Evolutionary conservation across 179 eudicot genomes (phyloP), one percentile per base, ranked within the genome.

Genomic region (Drosera spatulata): DNA sequence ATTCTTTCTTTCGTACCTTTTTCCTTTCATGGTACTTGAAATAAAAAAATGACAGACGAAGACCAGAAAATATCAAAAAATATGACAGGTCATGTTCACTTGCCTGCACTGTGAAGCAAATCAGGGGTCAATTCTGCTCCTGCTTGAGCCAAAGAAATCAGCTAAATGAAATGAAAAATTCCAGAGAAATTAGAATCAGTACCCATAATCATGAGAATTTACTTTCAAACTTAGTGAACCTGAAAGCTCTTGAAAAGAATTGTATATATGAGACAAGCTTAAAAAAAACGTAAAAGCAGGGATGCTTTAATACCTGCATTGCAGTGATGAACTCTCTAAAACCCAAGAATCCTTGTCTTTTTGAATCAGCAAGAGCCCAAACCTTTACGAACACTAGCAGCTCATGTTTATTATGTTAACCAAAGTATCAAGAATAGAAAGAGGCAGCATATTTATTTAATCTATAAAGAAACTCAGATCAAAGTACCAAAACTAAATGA

Each of bases 321-420:
- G 96, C 96, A 56, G 86, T 74, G 67, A 86, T 69, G 55, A 91
- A 91, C 69, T 91, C 93, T 61, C 75, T 78, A 13, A 89, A 76
- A 12, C 93, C 93, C 61, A 91, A 61, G 71, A 70, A 88, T n/a
- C 98, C 99, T 69, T 86, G 90, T 55, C 95, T 73, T 61, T 78
- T 88, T 38, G 95, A 69, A 71, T 91, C 99, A 10, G 96, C 93
- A 57, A 84, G 60, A 56, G 93, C 99, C 99, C 99, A 91, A 54
- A 89, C 91, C 98, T 91, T 47, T 13, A 56, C n/a, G 45, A 62
- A 46, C 4, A 56, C 42, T 22, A 22, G 33, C 33, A 22, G 33
- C 1, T 22, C 33, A 22, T 22, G 33, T 0, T 22, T 1, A 22
- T 22, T 22, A 22, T 1, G 33, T 22, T 22, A 22, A 22, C 33